phyloP scores from a whole-genome alignment of 2,329 filamentous ascomycete species.

The Apiospora arundinis region DNA sequence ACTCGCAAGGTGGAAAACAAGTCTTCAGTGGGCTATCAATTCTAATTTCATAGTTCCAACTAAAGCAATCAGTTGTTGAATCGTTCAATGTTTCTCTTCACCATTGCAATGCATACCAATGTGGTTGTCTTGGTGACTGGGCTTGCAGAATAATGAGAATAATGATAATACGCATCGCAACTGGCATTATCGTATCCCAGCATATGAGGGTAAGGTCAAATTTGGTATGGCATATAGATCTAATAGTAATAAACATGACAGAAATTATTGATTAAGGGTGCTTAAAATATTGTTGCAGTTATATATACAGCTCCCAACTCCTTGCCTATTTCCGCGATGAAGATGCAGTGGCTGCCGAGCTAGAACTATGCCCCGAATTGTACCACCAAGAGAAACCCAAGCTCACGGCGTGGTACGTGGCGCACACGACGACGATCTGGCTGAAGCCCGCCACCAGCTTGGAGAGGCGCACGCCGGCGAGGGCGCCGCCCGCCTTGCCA shows the following conservation, averaged over 20 bases:
- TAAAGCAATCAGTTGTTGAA: not conserved
- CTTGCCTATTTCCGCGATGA: not conserved
- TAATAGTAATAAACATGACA: too few species aligned
- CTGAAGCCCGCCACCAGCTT: not conserved
- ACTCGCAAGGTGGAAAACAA: not conserved
- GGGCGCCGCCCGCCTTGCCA: constrained; percentile 19
- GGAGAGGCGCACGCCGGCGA: not conserved
- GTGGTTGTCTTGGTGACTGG: too few species aligned
- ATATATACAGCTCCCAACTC: too few species aligned
- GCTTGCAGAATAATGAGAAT: not conserved
- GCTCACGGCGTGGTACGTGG: constrained; percentile 6
- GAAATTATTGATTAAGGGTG: not conserved
- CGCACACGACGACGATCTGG: constrained; percentile 18
- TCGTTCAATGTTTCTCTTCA: too few species aligned
- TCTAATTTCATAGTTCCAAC: not conserved
- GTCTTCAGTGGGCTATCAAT: not conserved
- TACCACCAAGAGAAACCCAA: not conserved
- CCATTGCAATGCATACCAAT: too few species aligned
- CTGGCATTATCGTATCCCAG: too few species aligned
- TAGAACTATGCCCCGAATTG: not conserved
- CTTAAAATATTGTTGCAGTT: not conserved
- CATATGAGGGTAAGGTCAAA: too few species aligned
- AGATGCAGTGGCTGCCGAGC: not conserved
- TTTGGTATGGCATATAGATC: not conserved
- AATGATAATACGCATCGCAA: not conserved